Evolutionary conservation across 2,329 filamentous ascomycete genomes (phyloP), one percentile per base, ranked within the genome.

Genomic region (Cercospora brassicicola): DNA sequence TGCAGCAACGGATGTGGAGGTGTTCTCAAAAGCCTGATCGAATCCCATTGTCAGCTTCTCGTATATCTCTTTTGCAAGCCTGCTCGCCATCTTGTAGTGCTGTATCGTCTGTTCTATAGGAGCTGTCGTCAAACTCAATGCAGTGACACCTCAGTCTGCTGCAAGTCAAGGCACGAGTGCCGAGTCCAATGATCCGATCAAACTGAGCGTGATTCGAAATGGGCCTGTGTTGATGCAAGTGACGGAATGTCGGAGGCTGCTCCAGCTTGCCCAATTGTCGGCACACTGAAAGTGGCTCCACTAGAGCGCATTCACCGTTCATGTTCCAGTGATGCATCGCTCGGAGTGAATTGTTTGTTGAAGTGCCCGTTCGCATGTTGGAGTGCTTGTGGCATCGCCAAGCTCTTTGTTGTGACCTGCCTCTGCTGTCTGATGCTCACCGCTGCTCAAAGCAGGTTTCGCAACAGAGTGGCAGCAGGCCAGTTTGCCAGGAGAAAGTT

Each of bases 1-100:
- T 66, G 95, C 95, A 71, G 95, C 95, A 73, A 99, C 94, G 77
- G 93, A 97, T 79, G 95, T 99, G 66, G 94, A 97, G 75, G 95
- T 96, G 88, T 98, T 98, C 84, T 99, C 95, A 81, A 99, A 99
- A 71, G 95, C 95, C 95, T 98, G 81, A 56, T 68, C 61, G 48
- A 64, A 60, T 53, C 57, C 61, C 57, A 51, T 39, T 31, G 69
- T 73, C 56, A 73, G 72, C 66, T 61, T 69, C 30, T 62, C 33
- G 7, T 45, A 30, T 28, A 69, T 66, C 20, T 72, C 62, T 64
- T 45, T 33, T 8, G 63, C 66, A 33, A 68, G 15, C 3, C 45
- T 53, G 64, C 66, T 69, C 23, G 67, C 55, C 63, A 66, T 55
- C n/a, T 33, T 18, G 55, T n/a, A 59, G 30, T 23, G 55, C 28